Percentiles rank a stretch among this genome's conserved stretches.
Conservation (phyloP, 371 early-diverging fungal species). For the Haplosporangium sp. region DNA sequence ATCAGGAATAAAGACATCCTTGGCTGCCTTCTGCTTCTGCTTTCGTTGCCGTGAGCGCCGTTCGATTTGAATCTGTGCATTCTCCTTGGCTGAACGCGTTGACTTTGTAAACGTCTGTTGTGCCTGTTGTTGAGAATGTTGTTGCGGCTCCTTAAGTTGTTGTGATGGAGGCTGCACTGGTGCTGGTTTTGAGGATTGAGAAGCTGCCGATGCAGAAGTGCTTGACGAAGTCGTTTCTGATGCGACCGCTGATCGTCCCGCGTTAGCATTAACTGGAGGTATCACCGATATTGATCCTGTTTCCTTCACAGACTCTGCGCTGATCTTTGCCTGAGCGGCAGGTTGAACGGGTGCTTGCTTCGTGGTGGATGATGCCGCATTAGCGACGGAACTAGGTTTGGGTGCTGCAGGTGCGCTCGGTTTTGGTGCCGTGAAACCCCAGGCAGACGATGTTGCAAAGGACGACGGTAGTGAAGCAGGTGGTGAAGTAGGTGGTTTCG, state of each 20-base stretch:
- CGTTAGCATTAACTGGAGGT: not conserved
- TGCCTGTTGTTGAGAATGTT: slow-evolving; percentile 5
- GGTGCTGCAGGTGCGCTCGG: slow-evolving; percentile 13
- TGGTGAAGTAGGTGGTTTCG: slow-evolving; percentile 3
- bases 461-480: slow-evolving; percentile 25
- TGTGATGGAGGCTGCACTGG: slow-evolving; percentile 4
- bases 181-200: slow-evolving; percentile 3
- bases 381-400: slow-evolving; percentile 4
- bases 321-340: slow-evolving; percentile 2
- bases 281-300: not conserved
- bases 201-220: not conserved
- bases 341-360: slow-evolving; percentile 15
- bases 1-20: slow-evolving; percentile 84
- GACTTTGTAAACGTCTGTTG: slow-evolving; percentile 13
- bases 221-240: not conserved
- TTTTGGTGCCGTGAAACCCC: slow-evolving; percentile 30
- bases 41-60: slow-evolving; percentile 27
- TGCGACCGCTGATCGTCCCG: not conserved
- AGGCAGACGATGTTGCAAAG: slow-evolving; percentile 31
- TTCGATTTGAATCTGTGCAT: slow-evolving; percentile 33
- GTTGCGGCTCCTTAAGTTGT: not conserved
- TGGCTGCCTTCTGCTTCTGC: slow-evolving; percentile 43
- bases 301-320: slow-evolving; percentile 1
- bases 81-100: slow-evolving; percentile 27
- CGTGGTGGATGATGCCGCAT: not conserved